Evolutionary conservation across 148 eudicot genomes (phyloP).

Genomic region (Camellia japonica): DNA sequence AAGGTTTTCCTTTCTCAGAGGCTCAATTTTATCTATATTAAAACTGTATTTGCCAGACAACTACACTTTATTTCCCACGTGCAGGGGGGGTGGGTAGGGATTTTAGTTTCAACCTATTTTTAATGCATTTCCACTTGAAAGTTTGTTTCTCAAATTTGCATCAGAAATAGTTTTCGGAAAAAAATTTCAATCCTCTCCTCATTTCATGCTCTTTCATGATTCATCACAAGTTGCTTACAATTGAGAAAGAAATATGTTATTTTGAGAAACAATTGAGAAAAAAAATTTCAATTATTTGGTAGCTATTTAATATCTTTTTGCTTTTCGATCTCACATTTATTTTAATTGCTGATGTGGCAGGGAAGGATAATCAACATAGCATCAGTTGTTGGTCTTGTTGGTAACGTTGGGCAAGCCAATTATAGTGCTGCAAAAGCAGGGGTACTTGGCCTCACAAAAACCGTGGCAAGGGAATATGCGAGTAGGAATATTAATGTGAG

Average conservation of each 20-base stretch:
- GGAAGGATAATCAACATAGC: conserved; percentile 92
- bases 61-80: neutral
- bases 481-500: conserved; percentile 83
- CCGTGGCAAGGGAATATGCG: conserved; percentile 89
- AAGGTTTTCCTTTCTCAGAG: conserved; percentile 46
- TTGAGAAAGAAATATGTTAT: no score
- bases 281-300: neutral
- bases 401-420: conserved; percentile 89
- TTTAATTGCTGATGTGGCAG: conserved; percentile 37
- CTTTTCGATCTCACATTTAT: neutral
- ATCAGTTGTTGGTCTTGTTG: conserved; percentile 86
- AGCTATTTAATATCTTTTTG: neutral
- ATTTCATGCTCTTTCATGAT: conserved; percentile 3
- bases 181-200: neutral
- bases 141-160: neutral
- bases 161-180: neutral
- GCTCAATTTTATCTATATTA: neutral
- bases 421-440: conserved; percentile 98
- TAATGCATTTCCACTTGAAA: neutral
- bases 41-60: neutral
- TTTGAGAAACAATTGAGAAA: neutral
- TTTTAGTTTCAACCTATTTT: neutral
- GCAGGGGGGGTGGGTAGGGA: neutral
- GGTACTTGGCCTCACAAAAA: conserved; percentile 80
- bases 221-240: neutral